phyloP scores from a whole-genome alignment of 1,284 basidiomycete genomes.

The Pascua guehoae region DNA sequence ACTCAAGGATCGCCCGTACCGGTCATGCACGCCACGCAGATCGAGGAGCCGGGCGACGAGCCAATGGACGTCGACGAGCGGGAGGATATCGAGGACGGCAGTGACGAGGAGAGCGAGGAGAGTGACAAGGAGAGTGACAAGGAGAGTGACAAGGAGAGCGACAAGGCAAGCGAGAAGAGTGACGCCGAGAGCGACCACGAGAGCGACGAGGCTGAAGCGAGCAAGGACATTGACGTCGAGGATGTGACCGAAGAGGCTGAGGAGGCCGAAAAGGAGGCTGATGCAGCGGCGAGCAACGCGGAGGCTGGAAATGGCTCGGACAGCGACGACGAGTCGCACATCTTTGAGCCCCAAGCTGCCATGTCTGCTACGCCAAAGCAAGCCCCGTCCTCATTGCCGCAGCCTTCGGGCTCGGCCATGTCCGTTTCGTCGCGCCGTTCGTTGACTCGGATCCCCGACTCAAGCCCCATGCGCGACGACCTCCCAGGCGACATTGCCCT shows the following conservation, averaged over 20 bases:
- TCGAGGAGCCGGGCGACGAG: not conserved
- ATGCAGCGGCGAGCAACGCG: too few species aligned
- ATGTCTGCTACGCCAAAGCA: too few species aligned
- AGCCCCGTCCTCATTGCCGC: not conserved
- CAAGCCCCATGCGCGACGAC: conserved; percentile 5
- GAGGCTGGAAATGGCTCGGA: too few species aligned
- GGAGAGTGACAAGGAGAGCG: not conserved
- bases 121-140: not conserved
- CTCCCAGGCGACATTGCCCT: conserved; percentile 14
- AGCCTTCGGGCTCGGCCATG: not conserved
- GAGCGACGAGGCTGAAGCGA: not conserved
- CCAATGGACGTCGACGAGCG: conserved; percentile 10
- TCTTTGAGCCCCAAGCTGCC: too few species aligned
- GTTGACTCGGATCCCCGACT: not conserved
- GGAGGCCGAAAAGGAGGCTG: too few species aligned
- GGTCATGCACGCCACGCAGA: not conserved
- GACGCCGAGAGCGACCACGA: not conserved
- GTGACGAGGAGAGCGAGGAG: conserved; percentile 1
- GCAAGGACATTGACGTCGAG: conserved; percentile 2
- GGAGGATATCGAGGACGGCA: not conserved
- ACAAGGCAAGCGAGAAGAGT: not conserved
- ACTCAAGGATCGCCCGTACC: not conserved
- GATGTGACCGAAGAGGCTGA: not conserved
- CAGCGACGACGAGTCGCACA: too few species aligned
- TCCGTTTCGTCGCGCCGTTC: conserved; percentile 2